phyloP scores from a whole-genome alignment of 2,329 filamentous ascomycete genomes.

The Mariannaea sp. region DNA sequence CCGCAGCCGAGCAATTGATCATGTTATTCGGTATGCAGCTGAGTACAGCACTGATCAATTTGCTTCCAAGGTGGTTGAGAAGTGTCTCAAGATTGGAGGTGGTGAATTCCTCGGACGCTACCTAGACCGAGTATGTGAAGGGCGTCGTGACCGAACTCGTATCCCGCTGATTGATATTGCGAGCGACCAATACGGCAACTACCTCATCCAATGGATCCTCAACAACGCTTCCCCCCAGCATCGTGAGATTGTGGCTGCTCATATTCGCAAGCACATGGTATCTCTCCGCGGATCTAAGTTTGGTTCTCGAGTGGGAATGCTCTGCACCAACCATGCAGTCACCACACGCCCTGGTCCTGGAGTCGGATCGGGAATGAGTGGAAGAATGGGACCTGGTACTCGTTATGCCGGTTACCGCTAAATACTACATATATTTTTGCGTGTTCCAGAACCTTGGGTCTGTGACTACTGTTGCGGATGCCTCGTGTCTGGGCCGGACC shows the following conservation, averaged over 20 bases:
- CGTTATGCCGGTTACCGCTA: constrained; percentile 66
- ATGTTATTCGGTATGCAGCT: constrained; percentile 89
- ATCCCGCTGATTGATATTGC: constrained; percentile 98
- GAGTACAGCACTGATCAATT: constrained; percentile 99
- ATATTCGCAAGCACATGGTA: constrained; percentile 99
- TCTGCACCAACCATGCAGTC: constrained; percentile 93
- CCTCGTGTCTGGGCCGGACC: constrained; percentile 7
- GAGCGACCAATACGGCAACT: constrained; percentile 98
- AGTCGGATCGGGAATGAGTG: constrained; percentile 66
- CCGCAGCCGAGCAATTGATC: constrained; percentile 90
- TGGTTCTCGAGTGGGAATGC: constrained; percentile 96
- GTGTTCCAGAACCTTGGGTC: neutral
- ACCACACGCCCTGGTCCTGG: constrained; percentile 88
- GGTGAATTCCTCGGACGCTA: constrained; percentile 90
- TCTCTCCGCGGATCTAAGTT: constrained; percentile 98
- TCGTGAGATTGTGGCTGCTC: constrained; percentile 87
- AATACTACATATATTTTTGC: constrained; percentile 14
- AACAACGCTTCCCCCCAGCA: constrained; percentile 87
- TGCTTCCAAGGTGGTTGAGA: constrained; percentile 98
- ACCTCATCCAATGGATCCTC: constrained; percentile 95
- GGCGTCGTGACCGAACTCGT: constrained; percentile 85
- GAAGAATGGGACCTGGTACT: constrained; percentile 61
- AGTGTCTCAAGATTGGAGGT: constrained; percentile 96
- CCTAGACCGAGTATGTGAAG: constrained; percentile 91
- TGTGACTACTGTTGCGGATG: neutral